Base-by-base conservation (phyloP, 768 basidiomycete species). In the Hygrophoropsis aurantiaca region DNA sequence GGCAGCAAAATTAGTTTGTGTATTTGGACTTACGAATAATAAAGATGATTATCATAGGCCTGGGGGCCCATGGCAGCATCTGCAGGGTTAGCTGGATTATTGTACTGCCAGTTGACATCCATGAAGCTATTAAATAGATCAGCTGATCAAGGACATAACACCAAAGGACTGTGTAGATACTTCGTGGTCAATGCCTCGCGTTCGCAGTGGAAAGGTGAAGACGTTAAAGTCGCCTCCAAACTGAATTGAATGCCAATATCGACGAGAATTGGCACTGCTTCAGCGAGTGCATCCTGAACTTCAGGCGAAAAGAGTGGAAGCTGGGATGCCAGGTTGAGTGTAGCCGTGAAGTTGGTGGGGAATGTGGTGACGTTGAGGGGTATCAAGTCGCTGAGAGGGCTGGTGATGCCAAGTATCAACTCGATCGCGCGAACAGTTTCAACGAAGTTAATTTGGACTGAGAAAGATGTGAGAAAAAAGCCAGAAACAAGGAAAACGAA, bases 71-170 rank as follows among this genome's bases (percentile, higher is more conserved):
- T 74, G 4, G 75, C 74, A 20, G 83, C 87, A 41, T 80, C 71
- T 6, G 82, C 80, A 11, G 89, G 89, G 58, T 91, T 91, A 5
- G 85, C 11, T 15, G 81, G 85, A 62, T 79, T 74, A 56, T 84
- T 74, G 60, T 72, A 64, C 57, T 91, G 89, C 89, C 89, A 91
- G 49, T 79, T 81, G 39, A 86, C 58, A 53, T 91, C 87, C 87
- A 90, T 90, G 60, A 89, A 89, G 54, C 87, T 90, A 53, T 5
- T n/a, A n/a, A n/a, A n/a, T n/a, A n/a, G n/a, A n/a, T n/a, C n/a
- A n/a, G n/a, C n/a, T n/a, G n/a, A 34, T n/a, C 42, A 20, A n/a
- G n/a, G 5, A 24, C 8, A n/a, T n/a, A n/a, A n/a, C n/a, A n/a
- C n/a, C n/a, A n/a, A n/a, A 16, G 2, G 2, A 42, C 18, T 8